Evolutionary conservation across 2,329 filamentous ascomycete genomes (phyloP).

Genomic region (Colletotrichum sp.): DNA sequence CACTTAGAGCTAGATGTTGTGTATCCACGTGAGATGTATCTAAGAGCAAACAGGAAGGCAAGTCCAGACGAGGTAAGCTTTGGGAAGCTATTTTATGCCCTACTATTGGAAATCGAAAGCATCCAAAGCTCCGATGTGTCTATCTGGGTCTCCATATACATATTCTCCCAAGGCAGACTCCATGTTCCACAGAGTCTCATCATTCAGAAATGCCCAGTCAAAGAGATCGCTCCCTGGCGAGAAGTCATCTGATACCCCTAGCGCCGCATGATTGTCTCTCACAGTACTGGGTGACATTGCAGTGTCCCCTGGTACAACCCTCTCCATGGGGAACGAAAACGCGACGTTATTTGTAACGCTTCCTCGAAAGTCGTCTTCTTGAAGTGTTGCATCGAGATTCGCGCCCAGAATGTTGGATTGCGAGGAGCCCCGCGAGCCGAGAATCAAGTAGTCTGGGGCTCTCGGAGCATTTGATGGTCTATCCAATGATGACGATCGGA

Average conservation of each 20-base stretch:
- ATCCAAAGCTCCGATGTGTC: not conserved
- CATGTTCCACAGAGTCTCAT: slow-evolving; percentile 24
- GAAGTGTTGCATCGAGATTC: not conserved
- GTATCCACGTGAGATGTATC: not conserved
- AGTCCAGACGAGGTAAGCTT: not conserved
- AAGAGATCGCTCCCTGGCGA: not conserved
- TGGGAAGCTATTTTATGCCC: not conserved
- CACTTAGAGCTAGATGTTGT: not conserved
- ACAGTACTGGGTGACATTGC: not conserved
- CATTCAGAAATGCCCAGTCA: slow-evolving; percentile 21
- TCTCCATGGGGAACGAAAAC: not conserved
- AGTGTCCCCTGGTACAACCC: not conserved
- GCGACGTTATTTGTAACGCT: not conserved
- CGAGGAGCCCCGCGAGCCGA: not conserved
- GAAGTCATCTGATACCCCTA: not conserved
- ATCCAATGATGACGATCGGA: not conserved
- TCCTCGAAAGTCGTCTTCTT: not conserved
- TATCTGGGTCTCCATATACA: slow-evolving; percentile 18
- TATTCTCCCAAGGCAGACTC: slow-evolving; percentile 22
- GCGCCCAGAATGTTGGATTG: not conserved
- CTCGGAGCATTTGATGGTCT: not conserved
- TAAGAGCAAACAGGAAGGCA: not conserved
- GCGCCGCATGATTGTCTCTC: not conserved
- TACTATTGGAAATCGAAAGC: not conserved
- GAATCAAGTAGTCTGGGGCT: not conserved